phyloP scores from a whole-genome alignment of 768 basidiomycete genomes.

The Xerocomus spinulosus region DNA sequence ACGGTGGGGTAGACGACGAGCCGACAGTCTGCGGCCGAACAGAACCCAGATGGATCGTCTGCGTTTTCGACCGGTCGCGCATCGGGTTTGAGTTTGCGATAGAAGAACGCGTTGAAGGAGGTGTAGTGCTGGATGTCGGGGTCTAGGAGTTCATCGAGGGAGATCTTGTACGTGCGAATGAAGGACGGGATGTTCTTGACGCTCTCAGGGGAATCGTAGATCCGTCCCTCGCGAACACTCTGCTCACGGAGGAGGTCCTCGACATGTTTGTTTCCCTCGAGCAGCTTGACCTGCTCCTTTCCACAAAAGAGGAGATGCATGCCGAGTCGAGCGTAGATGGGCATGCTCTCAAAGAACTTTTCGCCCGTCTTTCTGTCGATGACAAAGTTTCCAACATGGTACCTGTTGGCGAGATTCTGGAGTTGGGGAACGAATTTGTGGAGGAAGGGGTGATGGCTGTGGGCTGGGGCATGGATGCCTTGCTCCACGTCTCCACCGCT shows the following conservation, averaged over 20 bases:
- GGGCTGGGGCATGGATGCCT: conserved; percentile 33
- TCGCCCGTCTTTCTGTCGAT: conserved; percentile 42
- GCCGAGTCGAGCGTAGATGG: conserved; percentile 62
- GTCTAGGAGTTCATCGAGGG: conserved; percentile 55
- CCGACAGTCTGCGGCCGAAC: conserved; percentile 69
- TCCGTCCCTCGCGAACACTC: conserved; percentile 51
- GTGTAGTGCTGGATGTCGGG: conserved; percentile 57
- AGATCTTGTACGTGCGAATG: conserved; percentile 50
- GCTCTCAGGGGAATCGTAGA: conserved; percentile 52
- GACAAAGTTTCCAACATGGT: conserved; percentile 60
- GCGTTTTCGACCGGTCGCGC: conserved; percentile 59
- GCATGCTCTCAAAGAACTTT: conserved; percentile 71
- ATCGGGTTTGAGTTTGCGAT: conserved; percentile 49
- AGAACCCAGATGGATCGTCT: conserved; percentile 48
- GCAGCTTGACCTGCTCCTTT: conserved; percentile 42
- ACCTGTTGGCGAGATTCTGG: conserved; percentile 46
- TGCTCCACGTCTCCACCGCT: conserved; percentile 14
- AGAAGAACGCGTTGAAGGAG: conserved; percentile 79
- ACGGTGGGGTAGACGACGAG: conserved; percentile 63
- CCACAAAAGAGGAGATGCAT: conserved; percentile 78
- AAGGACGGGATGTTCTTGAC: conserved; percentile 52
- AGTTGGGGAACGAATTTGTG: conserved; percentile 51
- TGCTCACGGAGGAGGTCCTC: conserved; percentile 50
- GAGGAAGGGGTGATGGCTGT: conserved; percentile 36
- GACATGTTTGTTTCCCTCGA: conserved; percentile 43